Percentiles rank a stretch among this genome's conserved stretches.
Conservation (phyloP, 202 grass and related monocot species). For the Musa balbisiana region DNA sequence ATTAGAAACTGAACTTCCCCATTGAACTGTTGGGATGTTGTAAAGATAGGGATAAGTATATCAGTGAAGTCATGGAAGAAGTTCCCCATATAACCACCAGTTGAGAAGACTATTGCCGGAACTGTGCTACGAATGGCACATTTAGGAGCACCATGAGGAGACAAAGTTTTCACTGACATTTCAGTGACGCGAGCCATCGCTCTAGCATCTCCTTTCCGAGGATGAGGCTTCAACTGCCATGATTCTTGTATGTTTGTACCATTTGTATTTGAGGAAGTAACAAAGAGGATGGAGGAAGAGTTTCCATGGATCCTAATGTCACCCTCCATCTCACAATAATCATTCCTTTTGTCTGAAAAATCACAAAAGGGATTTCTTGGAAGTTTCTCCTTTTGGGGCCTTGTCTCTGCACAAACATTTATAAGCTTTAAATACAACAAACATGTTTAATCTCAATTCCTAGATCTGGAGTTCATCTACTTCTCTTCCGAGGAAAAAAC, state of each 20-base stretch:
- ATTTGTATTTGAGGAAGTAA: background rate
- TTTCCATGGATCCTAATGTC: constrained; percentile 41
- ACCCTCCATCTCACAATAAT: constrained; percentile 45
- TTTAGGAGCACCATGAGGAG: background rate
- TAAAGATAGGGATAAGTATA: constrained; percentile 58
- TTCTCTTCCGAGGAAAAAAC: too few relatives aligned
- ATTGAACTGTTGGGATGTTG: constrained; percentile 37
- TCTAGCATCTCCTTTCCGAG: constrained; percentile 40
- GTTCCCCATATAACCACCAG: constrained; percentile 53
- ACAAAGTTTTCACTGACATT: constrained; percentile 29
- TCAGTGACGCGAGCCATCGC: constrained; percentile 36
- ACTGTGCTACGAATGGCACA: constrained; percentile 34
- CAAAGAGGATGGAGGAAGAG: constrained; percentile 2
- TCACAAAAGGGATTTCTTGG: background rate
- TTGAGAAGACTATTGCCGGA: constrained; percentile 52
- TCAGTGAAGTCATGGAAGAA: constrained; percentile 76
- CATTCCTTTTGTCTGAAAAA: constrained; percentile 21
- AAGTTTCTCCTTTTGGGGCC: background rate
- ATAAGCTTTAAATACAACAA: background rate
- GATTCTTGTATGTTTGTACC: background rate
- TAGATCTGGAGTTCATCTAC: too few relatives aligned
- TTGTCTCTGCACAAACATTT: background rate
- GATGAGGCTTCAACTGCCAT: constrained; percentile 44
- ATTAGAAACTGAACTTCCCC: constrained; percentile 13
- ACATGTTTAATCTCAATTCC: background rate